Conservation (phyloP, 805 yeast species). For the Spathaspora boniae region DNA sequence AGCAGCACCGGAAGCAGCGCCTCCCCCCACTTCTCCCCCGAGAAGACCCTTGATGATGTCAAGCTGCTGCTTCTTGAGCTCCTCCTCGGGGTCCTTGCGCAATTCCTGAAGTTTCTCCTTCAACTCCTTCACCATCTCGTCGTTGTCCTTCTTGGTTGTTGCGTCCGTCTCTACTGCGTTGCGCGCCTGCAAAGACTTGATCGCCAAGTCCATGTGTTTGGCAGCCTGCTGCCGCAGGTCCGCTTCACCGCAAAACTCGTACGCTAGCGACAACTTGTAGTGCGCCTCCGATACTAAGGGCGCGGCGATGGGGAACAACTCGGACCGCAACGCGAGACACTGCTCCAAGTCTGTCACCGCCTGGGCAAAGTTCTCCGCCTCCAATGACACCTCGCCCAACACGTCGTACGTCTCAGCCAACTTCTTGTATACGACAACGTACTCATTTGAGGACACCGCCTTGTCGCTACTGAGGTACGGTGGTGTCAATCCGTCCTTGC, state of each 20-base stretch:
- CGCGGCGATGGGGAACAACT: conserved; percentile 50
- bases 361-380: conserved; percentile 81
- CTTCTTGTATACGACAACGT: conserved; percentile 42
- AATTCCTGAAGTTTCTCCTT: conserved; percentile 54
- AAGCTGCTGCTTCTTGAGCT: conserved; percentile 47
- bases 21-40: conserved; percentile 37
- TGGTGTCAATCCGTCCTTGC: conserved; percentile 10
- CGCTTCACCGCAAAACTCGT: conserved; percentile 64
- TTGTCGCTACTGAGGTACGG: conserved; percentile 32
- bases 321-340: conserved; percentile 51
- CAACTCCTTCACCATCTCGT: conserved; percentile 52
- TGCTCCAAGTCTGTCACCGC: conserved; percentile 66
- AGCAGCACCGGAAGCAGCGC: conserved; percentile 7
- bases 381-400: conserved; percentile 86
- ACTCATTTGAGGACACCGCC: conserved; percentile 30
- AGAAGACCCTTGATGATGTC: conserved; percentile 54
- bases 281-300: conserved; percentile 72
- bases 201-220: conserved; percentile 52
- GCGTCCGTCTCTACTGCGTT: conserved; percentile 41
- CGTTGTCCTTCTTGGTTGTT: conserved; percentile 39
- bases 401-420: conserved; percentile 74
- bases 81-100: conserved; percentile 47
- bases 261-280: conserved; percentile 75
- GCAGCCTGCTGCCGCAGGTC: conserved; percentile 50
- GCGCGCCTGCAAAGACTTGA: conserved; percentile 36